Conservation (phyloP, 1,284 basidiomycete species). For the Trichosporon sp. region DNA sequence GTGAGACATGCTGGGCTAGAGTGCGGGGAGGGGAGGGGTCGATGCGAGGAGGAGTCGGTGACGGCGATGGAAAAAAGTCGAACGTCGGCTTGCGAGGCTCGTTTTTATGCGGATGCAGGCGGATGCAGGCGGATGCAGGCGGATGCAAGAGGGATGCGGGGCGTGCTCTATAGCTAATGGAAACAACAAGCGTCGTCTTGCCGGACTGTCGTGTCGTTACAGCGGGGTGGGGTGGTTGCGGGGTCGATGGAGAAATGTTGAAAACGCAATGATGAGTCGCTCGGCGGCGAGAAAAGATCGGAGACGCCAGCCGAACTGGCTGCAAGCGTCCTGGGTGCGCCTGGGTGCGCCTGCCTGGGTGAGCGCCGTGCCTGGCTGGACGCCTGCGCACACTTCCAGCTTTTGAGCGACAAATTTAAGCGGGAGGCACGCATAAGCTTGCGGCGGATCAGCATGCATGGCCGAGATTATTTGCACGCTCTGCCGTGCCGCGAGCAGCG, state of each 20-base stretch:
- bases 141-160: no score
- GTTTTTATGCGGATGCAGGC: background rate
- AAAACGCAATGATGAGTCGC: conserved; percentile 6
- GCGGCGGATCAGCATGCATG: background rate
- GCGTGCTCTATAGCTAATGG: no score
- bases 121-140: background rate
- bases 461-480: conserved; percentile 1
- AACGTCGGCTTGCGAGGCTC: background rate
- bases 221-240: background rate
- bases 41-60: conserved; percentile 1
- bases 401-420: conserved; percentile 3
- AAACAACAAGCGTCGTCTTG: background rate
- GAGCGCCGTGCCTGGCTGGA: background rate
- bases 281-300: conserved; percentile 11
- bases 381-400: no score
- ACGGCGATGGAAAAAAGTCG: conserved; percentile 2
- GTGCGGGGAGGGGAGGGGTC: conserved; percentile 5
- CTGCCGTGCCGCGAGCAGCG: no score
- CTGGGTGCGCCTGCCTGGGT: no score
- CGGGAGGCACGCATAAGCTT: background rate
- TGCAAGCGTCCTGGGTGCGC: background rate
- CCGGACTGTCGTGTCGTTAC: background rate
- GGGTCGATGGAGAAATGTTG: background rate
- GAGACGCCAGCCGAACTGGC: background rate
- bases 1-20: conserved; percentile 55